phyloP scores from a whole-genome alignment of 2,329 filamentous ascomycete genomes.

The Exophiala sideris region DNA sequence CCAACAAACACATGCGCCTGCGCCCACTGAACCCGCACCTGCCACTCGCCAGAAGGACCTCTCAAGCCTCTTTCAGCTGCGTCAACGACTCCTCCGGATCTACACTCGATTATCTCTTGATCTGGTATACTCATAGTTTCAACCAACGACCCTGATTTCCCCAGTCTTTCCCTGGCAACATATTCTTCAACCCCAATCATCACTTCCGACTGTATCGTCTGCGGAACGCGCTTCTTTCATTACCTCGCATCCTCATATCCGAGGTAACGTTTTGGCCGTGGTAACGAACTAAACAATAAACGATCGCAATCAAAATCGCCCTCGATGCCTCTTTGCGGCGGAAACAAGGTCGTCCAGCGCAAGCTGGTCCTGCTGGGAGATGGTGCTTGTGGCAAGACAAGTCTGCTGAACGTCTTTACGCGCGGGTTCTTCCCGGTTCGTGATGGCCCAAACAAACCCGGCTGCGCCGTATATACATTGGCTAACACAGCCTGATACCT shows the following conservation, averaged over 20 bases:
- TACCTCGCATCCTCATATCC: not conserved
- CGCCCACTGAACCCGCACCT: not conserved
- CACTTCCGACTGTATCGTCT: not conserved
- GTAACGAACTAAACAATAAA: too few relatives aligned
- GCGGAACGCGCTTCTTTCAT: not conserved
- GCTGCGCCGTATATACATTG: conserved; percentile 50
- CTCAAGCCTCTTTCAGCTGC: not conserved
- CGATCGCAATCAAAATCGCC: not conserved
- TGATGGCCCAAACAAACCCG: not conserved
- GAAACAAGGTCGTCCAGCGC: conserved; percentile 82
- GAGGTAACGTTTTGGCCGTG: not conserved
- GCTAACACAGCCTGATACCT: conserved; percentile 73
- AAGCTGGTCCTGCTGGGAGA: conserved; percentile 91
- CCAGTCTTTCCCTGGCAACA: not conserved
- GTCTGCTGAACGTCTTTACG: conserved; percentile 94
- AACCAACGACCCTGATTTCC: not conserved
- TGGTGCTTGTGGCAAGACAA: conserved; percentile 65
- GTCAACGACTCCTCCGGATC: not conserved
- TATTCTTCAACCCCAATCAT: not conserved
- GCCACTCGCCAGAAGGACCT: not conserved
- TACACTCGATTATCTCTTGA: conserved; percentile 3
- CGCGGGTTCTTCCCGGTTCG: conserved; percentile 81
- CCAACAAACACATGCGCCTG: not conserved
- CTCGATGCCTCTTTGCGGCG: conserved; percentile 60
- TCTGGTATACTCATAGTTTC: not conserved